Base-by-base conservation (phyloP, 352 stramenopile genomes). In the Phytophthora europaea region DNA sequence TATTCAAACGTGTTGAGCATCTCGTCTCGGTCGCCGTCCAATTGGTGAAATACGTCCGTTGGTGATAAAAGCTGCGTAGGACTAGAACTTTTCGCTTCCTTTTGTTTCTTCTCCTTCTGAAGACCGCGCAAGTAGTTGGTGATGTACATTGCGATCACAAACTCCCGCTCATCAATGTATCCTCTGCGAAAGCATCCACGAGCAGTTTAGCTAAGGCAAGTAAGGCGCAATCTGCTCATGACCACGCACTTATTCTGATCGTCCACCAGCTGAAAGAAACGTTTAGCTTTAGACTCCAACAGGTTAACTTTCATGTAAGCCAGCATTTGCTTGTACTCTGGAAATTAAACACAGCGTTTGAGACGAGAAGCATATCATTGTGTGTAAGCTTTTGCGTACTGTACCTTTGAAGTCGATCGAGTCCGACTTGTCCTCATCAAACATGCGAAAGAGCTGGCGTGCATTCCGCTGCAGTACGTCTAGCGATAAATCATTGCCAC, bases 301-400 rank as follows among this genome's bases (percentile, higher is more conserved):
- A 94, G 48, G 51, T 92, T 85, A 2, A 93, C 43, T 31, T 90
- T 90, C 20, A 77, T 74, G 54, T 91, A 94, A 33, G 80, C 72
- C 6, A 94, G 83, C 87, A 94, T 94, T 62, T 87, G 76, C 56
- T 89, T 89, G 78, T 92, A 94, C 59, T 94, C 87, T 93, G 54
- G 18, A n/a, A 57, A 26, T 31, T 20, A 56, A 57, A 7, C 38
- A 58, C 20, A 67, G 23, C 9, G 50, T 65, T n/a, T 2, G 52
- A 48, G 53, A 31, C 68, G 26, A 70, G 60, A 48, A 43, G 8
- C 7, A 61, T 36, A 22, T 22, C 50, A 43, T 3, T 20, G 6
- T 13, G 22, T 31, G 65, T 22, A 22, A 28, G 51, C 43, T 54
- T 1, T 20, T 22, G 20, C 4, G 9, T 20, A 8, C 18, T 40